A percentile compares a stretch with the other conserved stretches of the same genome.
phyloP scores from a whole-genome alignment of 108 stramenopile species.

The Skeletonema tropicum region DNA sequence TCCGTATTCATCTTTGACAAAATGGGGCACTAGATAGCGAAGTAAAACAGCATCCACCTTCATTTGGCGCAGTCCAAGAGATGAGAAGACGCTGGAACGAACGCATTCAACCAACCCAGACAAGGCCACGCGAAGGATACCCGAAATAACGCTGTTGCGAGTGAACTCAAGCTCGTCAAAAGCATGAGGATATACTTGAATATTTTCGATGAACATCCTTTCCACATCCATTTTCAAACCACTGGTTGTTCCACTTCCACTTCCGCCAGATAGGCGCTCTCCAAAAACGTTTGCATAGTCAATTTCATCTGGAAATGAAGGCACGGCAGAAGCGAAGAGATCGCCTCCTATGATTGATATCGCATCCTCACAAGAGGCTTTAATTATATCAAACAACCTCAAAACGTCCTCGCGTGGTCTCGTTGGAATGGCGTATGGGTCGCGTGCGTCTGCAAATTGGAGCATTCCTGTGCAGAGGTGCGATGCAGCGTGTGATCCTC shows the following conservation, averaged over 20 bases:
- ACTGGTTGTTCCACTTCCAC: slow-evolving; percentile 46
- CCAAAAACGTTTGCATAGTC: slow-evolving; percentile 50
- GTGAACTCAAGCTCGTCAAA: slow-evolving; percentile 55
- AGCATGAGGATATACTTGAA: slow-evolving; percentile 66
- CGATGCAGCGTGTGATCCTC: slow-evolving; percentile 62
- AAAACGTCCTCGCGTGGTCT: slow-evolving; percentile 56
- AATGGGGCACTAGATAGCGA: slow-evolving; percentile 78
- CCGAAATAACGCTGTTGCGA: slow-evolving; percentile 62
- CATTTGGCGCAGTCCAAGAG: slow-evolving; percentile 69
- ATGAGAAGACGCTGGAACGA: slow-evolving; percentile 62
- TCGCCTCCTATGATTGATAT: slow-evolving; percentile 76
- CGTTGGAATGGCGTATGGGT: slow-evolving; percentile 53
- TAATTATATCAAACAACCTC: slow-evolving; percentile 62
- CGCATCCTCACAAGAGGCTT: slow-evolving; percentile 66
- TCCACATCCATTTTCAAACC: slow-evolving; percentile 85
- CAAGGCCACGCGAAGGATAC: slow-evolving; percentile 65
- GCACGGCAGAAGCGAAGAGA: slow-evolving; percentile 63
- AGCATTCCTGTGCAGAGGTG: slow-evolving; percentile 43
- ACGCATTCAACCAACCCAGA: slow-evolving; percentile 65
- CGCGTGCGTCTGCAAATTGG: slow-evolving; percentile 36
- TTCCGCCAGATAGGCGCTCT: slow-evolving; percentile 19
- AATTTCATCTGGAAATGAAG: slow-evolving; percentile 67
- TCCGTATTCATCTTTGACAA: slow-evolving; percentile 67
- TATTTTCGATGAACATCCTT: slow-evolving; percentile 85
- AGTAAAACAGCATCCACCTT: slow-evolving; percentile 78